Conservation (phyloP, 202 grass and related monocot genomes). For the Alloteropsis angusta region DNA sequence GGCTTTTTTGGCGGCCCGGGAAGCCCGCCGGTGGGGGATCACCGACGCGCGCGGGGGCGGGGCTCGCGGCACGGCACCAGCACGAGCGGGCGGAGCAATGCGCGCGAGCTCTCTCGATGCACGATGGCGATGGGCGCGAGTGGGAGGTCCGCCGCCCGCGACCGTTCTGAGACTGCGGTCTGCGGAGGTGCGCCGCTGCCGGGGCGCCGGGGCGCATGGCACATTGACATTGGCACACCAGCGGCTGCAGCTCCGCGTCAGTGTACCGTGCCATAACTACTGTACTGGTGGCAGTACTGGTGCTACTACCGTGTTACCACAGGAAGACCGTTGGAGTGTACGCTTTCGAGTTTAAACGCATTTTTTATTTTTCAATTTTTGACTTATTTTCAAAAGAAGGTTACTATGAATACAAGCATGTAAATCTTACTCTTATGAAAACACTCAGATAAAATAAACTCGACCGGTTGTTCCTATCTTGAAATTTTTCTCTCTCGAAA, state of each 20-base stretch:
- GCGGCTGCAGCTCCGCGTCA: neutral
- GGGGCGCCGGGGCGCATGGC: neutral
- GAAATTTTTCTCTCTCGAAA: too few relatives aligned
- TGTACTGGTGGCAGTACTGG: neutral
- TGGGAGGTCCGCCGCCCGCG: neutral
- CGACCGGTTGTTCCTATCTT: too few relatives aligned
- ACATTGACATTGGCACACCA: neutral
- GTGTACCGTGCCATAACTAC: neutral
- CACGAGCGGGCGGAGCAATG: neutral
- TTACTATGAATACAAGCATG: too few relatives aligned
- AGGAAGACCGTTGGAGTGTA: neutral
- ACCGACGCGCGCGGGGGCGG: conserved; percentile 4
- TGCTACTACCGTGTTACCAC: neutral
- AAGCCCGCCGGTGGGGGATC: conserved; percentile 32
- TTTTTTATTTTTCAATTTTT: neutral
- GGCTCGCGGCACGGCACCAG: neutral
- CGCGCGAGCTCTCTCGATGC: neutral
- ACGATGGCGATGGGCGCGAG: neutral
- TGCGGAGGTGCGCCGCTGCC: neutral
- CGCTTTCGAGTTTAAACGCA: neutral
- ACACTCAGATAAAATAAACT: too few relatives aligned
- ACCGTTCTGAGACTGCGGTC: neutral
- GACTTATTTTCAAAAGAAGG: too few relatives aligned
- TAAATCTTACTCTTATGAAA: too few relatives aligned
- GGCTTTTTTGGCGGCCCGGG: neutral